Percentiles rank a stretch among this genome's conserved stretches.
These are phyloP conservation scores for Penicillium samsonianum DNA, from an alignment of 495 filamentous ascomycete genomes.

Conservation along the genomic window DNA sequence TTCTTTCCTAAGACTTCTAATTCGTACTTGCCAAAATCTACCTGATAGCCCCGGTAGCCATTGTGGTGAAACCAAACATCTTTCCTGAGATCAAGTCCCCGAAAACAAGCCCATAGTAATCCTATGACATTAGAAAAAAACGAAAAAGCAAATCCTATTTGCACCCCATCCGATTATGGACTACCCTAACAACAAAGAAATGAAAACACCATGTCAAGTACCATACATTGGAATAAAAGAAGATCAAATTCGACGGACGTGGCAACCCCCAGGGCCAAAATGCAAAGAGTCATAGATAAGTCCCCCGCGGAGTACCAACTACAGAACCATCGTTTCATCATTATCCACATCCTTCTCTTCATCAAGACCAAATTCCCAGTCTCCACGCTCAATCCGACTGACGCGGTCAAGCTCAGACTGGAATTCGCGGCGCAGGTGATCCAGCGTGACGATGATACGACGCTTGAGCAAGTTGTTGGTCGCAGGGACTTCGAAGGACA, in stretches of 20 bases:
- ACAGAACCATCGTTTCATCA: slow-evolving; percentile 48
- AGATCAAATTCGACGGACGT: slow-evolving; percentile 10
- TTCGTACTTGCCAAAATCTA: too few species aligned
- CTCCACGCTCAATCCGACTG: slow-evolving; percentile 59
- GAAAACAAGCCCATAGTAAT: background rate
- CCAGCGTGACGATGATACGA: slow-evolving; percentile 70
- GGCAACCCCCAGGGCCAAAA: slow-evolving; percentile 3
- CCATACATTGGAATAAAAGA: slow-evolving; percentile 18
- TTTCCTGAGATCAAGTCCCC: too few species aligned
- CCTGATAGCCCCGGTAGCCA: too few species aligned
- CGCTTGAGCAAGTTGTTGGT: slow-evolving; percentile 25
- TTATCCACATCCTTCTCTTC: slow-evolving; percentile 35
- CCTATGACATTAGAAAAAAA: background rate
- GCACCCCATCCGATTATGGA: slow-evolving; percentile 19
- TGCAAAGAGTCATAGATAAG: slow-evolving; percentile 14
- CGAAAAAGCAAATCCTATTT: slow-evolving; percentile 20
- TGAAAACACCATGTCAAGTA: slow-evolving; percentile 22
- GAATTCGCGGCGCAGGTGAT: slow-evolving; percentile 81
- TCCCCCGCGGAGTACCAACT: slow-evolving; percentile 19
- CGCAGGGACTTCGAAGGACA: slow-evolving; percentile 10
- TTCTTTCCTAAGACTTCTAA: too few species aligned
- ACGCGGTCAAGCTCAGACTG: slow-evolving; percentile 82
- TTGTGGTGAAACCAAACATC: background rate
- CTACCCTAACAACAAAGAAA: slow-evolving; percentile 22
- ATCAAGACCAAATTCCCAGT: slow-evolving; percentile 59